Evolutionary conservation across 768 basidiomycete genomes (phyloP).

Genomic region (Kwoniella pini): DNA sequence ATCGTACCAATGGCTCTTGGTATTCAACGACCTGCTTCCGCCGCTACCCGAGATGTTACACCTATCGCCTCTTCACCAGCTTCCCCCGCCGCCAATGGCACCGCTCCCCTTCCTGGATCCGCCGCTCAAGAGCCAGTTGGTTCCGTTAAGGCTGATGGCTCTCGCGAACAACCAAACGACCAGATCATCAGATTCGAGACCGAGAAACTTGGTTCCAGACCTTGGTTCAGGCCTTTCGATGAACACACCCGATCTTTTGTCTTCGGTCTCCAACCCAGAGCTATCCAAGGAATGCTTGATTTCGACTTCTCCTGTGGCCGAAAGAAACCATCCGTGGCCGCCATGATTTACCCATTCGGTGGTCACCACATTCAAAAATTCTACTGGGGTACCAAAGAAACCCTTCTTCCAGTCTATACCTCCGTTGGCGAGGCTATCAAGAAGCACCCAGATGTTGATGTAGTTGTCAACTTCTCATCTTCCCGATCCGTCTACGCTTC

Average conservation of each 20-base stretch:
- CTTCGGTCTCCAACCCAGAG: slow-evolving; percentile 97
- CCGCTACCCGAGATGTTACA: slow-evolving; percentile 60
- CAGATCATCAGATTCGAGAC: slow-evolving; percentile 85
- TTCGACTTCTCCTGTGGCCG: slow-evolving; percentile 99
- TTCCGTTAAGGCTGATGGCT: slow-evolving; percentile 71
- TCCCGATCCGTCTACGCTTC: slow-evolving; percentile 91
- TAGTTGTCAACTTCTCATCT: slow-evolving; percentile 96
- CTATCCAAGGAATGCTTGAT: slow-evolving; percentile 98
- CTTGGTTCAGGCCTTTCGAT: slow-evolving; percentile 89
- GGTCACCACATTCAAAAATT: slow-evolving; percentile 99
- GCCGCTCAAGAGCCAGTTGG: slow-evolving; percentile 58
- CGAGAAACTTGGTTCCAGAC: slow-evolving; percentile 59
- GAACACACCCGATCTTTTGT: slow-evolving; percentile 92
- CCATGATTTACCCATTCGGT: slow-evolving; percentile 99
- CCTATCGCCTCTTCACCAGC: slow-evolving; percentile 54
- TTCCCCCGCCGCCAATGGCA: slow-evolving; percentile 46
- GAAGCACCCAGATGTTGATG: slow-evolving; percentile 96
- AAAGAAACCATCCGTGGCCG: slow-evolving; percentile 84
- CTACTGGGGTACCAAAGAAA: slow-evolving; percentile 99
- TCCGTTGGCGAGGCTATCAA: slow-evolving; percentile 81
- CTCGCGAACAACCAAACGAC: slow-evolving; percentile 80
- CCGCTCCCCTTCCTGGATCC: slow-evolving; percentile 15
- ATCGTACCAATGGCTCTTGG: slow-evolving; percentile 98
- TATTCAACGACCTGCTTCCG: slow-evolving; percentile 60
- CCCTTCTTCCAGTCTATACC: slow-evolving; percentile 95